These are phyloP conservation scores for Cordyceps farinosa DNA, from an alignment of 2,329 filamentous ascomycete genomes.

Conservation along the genomic window DNA sequence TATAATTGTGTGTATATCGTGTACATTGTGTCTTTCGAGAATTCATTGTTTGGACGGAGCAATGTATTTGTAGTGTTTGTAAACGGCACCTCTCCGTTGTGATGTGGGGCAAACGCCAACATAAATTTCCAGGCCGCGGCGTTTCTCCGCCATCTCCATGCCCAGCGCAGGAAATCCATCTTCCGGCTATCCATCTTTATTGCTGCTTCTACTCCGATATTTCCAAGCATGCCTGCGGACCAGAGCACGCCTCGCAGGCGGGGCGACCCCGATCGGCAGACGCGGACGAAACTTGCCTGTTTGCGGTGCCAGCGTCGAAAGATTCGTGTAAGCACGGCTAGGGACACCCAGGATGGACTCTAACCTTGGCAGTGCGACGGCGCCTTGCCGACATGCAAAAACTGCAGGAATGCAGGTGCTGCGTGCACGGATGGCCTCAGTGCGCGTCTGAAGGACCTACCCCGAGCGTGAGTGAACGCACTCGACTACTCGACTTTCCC, in stretches of 20 bases:
- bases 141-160: not conserved
- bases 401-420: conserved; percentile 40
- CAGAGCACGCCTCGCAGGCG: conserved; percentile 12
- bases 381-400: conserved; percentile 38
- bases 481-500: not conserved
- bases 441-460: conserved; percentile 36
- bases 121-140: not conserved
- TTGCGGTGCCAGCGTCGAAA: conserved; percentile 46
- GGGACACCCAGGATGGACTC: not conserved
- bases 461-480: conserved; percentile 35
- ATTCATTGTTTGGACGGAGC: not conserved
- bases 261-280: conserved; percentile 23
- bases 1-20: too few relatives aligned
- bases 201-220: too few relatives aligned
- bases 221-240: not conserved
- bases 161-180: not conserved
- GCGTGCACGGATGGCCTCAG: conserved; percentile 44
- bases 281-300: conserved; percentile 30
- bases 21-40: not conserved
- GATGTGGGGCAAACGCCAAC: not conserved
- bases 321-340: conserved; percentile 37
- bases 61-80: conserved; percentile 1
- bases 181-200: not conserved
- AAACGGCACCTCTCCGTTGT: conserved; percentile 10
- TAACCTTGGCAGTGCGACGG: conserved; percentile 40